Conservation (phyloP, 495 filamentous ascomycete genomes). For the Cercophora samala region DNA sequence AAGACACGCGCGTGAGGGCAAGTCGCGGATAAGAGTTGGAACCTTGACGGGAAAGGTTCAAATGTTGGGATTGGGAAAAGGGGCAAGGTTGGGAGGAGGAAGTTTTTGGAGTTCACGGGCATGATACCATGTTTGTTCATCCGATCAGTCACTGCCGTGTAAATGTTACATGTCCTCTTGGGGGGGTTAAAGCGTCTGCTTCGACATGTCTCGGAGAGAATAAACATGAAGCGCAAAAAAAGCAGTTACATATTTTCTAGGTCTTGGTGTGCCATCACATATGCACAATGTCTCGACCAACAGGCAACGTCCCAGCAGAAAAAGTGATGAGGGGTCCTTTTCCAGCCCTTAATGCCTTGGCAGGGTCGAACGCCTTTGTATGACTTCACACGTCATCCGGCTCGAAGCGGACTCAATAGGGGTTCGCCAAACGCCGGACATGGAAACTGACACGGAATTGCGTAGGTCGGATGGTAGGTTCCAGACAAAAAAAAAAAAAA, state of each 20-base stretch:
- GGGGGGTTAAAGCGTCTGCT: not conserved
- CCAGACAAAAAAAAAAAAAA: no score
- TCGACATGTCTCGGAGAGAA: conserved; percentile 2
- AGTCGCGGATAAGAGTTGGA: not conserved
- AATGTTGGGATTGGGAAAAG: not conserved
- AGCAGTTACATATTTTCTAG: not conserved
- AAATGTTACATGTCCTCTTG: not conserved
- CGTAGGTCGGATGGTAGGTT: not conserved
- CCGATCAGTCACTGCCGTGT: not conserved
- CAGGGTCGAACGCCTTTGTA: conserved; percentile 2
- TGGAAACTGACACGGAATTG: not conserved
- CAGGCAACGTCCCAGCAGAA: not conserved
- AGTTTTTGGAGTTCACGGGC: not conserved
- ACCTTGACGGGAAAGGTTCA: not conserved
- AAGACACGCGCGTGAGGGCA: not conserved
- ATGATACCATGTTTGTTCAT: conserved; percentile 6
- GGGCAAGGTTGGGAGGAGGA: not conserved
- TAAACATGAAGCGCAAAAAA: conserved; percentile 1
- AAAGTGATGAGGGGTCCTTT: not conserved
- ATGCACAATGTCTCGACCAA: not conserved
- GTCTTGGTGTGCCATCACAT: not conserved
- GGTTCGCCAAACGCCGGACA: not conserved
- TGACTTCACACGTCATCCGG: conserved; percentile 6
- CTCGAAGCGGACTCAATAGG: conserved; percentile 1
- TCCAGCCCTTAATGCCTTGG: conserved; percentile 1